Base-by-base conservation (phyloP, 495 filamentous ascomycete genomes). In the Aspergillus heteromorphus region DNA sequence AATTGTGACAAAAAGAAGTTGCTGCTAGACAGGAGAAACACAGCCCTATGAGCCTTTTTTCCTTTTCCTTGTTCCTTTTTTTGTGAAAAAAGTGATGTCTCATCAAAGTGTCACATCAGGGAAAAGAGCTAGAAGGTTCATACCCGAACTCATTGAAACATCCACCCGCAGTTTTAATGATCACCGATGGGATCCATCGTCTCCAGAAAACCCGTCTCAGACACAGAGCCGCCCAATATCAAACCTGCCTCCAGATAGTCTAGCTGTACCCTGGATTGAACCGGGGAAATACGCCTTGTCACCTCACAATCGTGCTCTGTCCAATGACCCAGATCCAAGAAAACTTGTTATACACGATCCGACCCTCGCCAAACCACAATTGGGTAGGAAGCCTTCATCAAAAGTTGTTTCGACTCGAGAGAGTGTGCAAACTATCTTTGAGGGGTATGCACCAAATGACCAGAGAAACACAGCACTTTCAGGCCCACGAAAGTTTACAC, bases 91-190 rank as follows among this genome's bases (percentile, higher is more conserved):
- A 20, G 27, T 3, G 30, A 50, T 50, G 48, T 36, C 48, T 25
- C 29, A 40, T 20, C 14, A 17, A 6, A 21, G 30, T 40, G 16
- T 41, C 27, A 17, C 29, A 48, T 31, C 38, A 13, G 14, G 40
- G 6, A 59, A 45, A 25, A 54, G 42, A 41, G 55, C 61, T 19
- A 58, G 64, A 23, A 62, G 49, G 43, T 69, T 88, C 57, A 71
- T 79, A 6, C 83, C 84, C 1, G 79, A 90, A 59, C 77, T 86
- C 5, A 79, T 87, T 43, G 86, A 88, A 65, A 88, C 83, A n/a
- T 77, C 80, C 8, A 77, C 81, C 16, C 74, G 83, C 49, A 77
- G 76, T 11, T 79, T 79, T 58, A 74, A 76, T 31, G 38, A 51
- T n/a, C 17, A 18, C 25, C 23, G 55, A 75, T 71, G 11, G 76